phyloP scores from a whole-genome alignment of 306 rosid genomes.

The Ceratonia siliqua region DNA sequence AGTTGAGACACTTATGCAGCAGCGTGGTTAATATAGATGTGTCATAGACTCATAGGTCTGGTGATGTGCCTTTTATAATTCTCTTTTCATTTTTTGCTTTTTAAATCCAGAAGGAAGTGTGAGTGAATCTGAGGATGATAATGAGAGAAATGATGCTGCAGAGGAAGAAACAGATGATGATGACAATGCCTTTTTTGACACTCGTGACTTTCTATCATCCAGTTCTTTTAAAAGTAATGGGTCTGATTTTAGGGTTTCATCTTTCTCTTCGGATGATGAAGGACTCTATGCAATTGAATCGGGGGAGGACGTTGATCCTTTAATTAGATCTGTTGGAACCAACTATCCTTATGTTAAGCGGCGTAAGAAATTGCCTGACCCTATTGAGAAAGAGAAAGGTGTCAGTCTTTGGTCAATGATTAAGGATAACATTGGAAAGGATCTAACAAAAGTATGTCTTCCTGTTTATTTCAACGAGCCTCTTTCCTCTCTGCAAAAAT shows the following conservation, averaged over 20 bases:
- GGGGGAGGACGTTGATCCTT: slow-evolving; percentile 74
- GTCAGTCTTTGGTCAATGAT: slow-evolving; percentile 99
- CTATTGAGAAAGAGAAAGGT: slow-evolving; percentile 89
- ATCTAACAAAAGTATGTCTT: slow-evolving; percentile 93
- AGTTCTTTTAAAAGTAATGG: slow-evolving; percentile 85
- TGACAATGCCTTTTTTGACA: slow-evolving; percentile 82
- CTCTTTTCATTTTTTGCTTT: slow-evolving; percentile 1
- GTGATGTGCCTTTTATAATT: not conserved
- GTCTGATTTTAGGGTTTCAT: slow-evolving; percentile 72
- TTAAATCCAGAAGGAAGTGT: slow-evolving; percentile 66
- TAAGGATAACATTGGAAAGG: slow-evolving; percentile 95
- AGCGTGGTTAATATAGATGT: not conserved
- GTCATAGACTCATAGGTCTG: no score
- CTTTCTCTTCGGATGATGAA: slow-evolving; percentile 91
- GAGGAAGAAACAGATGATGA: slow-evolving; percentile 98
- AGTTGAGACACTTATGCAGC: not conserved
- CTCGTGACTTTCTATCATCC: slow-evolving; percentile 89
- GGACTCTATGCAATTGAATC: slow-evolving; percentile 52
- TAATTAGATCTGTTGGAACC: slow-evolving; percentile 63
- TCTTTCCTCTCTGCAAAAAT: slow-evolving; percentile 86
- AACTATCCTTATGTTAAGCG: slow-evolving; percentile 69
- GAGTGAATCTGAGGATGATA: slow-evolving; percentile 87
- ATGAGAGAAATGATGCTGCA: slow-evolving; percentile 87
- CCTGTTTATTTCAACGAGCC: slow-evolving; percentile 98
- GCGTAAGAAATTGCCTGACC: slow-evolving; percentile 94